These are phyloP conservation scores for Davidsoniella neocaledoniae DNA, from an alignment of 2,329 filamentous ascomycete species.

Conservation along the genomic window DNA sequence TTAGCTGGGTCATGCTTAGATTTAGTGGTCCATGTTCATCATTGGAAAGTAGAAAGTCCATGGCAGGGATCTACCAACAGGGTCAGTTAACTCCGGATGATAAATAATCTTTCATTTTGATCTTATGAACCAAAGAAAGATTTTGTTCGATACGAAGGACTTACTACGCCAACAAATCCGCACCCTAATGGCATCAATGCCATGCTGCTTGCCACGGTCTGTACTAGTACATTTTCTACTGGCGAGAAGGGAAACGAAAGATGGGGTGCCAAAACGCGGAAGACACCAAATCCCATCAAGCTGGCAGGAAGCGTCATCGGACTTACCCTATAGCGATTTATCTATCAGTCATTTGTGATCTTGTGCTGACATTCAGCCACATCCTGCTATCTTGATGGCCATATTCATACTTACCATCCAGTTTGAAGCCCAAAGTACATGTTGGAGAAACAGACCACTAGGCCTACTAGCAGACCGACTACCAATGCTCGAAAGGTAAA, in stretches of 20 bases:
- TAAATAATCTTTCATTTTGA: background rate
- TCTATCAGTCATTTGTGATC: background rate
- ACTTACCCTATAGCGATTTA: conserved; percentile 25
- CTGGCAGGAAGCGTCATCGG: conserved; percentile 97
- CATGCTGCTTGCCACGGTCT: conserved; percentile 88
- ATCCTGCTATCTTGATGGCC: too few species aligned
- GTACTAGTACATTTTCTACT: conserved; percentile 90
- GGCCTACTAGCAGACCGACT: conserved; percentile 68
- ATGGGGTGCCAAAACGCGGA: conserved; percentile 59
- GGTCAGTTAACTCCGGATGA: background rate
- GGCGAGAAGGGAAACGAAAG: conserved; percentile 73
- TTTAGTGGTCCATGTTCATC: conserved; percentile 65
- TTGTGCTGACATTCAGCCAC: too few species aligned
- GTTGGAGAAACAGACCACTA: conserved; percentile 89
- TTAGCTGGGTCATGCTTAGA: conserved; percentile 57
- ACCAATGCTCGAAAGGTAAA: conserved; percentile 72
- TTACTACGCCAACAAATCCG: conserved; percentile 75
- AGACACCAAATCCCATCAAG: conserved; percentile 85
- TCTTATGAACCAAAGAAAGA: background rate
- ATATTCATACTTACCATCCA: conserved; percentile 23
- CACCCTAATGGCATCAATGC: conserved; percentile 94
- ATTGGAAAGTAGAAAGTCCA: conserved; percentile 66
- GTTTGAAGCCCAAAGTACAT: conserved; percentile 98
- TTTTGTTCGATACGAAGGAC: conserved; percentile 15
- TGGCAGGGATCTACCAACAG: conserved; percentile 49